Evolutionary conservation across 305 asterid genomes (phyloP).

Genomic region (Ajuga reptans): DNA sequence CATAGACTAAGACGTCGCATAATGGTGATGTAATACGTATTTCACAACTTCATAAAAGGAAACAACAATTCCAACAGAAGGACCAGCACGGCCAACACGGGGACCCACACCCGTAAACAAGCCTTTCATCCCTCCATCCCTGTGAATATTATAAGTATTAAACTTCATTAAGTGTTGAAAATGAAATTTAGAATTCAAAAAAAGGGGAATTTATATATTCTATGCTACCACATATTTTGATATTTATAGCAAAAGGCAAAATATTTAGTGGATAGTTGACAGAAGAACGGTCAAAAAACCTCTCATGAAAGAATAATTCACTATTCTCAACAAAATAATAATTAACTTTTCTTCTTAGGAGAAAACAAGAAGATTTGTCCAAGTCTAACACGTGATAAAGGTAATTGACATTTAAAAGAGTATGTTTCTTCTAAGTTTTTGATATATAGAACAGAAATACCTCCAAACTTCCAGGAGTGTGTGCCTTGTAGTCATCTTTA

Average conservation of each 20-base stretch:
- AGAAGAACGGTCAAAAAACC: background rate
- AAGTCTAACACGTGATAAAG: background rate
- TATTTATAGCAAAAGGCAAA: background rate
- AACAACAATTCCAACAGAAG: slow-evolving; percentile 87
- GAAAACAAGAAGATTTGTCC: too few species aligned
- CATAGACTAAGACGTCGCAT: slow-evolving; percentile 27
- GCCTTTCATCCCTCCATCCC: slow-evolving; percentile 86
- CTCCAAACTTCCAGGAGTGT: slow-evolving; percentile 85
- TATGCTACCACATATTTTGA: background rate
- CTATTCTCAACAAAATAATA: too few species aligned
- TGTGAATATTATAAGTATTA: slow-evolving; percentile 19
- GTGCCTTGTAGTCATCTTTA: slow-evolving; percentile 80
- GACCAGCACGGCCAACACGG: slow-evolving; percentile 94
- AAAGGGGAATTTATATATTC: background rate
- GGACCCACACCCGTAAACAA: slow-evolving; percentile 93
- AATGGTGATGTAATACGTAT: slow-evolving; percentile 44
- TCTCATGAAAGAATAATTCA: background rate
- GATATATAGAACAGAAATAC: slow-evolving; percentile 28
- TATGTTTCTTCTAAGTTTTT: too few species aligned
- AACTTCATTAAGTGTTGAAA: too few species aligned
- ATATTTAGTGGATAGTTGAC: background rate
- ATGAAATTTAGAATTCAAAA: too few species aligned
- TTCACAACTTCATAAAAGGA: slow-evolving; percentile 91
- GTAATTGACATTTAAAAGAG: background rate
- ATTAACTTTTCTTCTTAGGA: too few species aligned